Base-by-base conservation (phyloP, 192 early-diverging fungal species). In the Backusella parvicylindrica region DNA sequence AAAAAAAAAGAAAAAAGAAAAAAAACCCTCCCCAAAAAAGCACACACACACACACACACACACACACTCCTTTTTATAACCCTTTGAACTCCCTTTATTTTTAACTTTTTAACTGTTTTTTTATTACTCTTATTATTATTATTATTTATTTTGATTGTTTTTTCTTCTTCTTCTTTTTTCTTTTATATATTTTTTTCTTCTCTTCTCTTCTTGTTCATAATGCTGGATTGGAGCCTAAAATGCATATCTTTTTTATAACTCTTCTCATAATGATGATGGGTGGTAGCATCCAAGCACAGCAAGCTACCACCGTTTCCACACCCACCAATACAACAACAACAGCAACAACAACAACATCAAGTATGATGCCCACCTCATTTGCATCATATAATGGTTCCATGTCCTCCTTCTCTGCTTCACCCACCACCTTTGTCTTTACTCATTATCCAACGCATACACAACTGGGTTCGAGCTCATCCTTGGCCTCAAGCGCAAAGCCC, bases 1-100 rank as follows among this genome's bases (percentile, higher is more conserved):
- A 85, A 88, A 77, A 75, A 83, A 56, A 83, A 86, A 37, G 68
- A 79, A 74, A n/a, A n/a, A n/a, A n/a, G n/a, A n/a, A n/a, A n/a
- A n/a, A n/a, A n/a, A n/a, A n/a, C n/a, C n/a, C n/a, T n/a, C n/a
- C n/a, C n/a, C n/a, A n/a, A n/a, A n/a, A n/a, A n/a, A n/a, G n/a
- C n/a, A n/a, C n/a, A n/a, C n/a, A n/a, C n/a, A n/a, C n/a, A n/a
- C n/a, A n/a, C n/a, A n/a, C n/a, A n/a, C n/a, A n/a, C n/a, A n/a
- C n/a, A 26, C 50, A 53, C 47, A 31, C 64, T 65, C 64, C 64
- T 33, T 65, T 65, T n/a, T 32, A 12, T 64, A 13, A 64, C 5
- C 64, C 32, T 31, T 31, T 13, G 16, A 31, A 2, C 64, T 65
- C 30, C 64, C 28, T 30, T 75, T n/a, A 73, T 69, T 68, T 72